phyloP scores from a whole-genome alignment of 305 asterid species.

The Fraxinus platypoda region DNA sequence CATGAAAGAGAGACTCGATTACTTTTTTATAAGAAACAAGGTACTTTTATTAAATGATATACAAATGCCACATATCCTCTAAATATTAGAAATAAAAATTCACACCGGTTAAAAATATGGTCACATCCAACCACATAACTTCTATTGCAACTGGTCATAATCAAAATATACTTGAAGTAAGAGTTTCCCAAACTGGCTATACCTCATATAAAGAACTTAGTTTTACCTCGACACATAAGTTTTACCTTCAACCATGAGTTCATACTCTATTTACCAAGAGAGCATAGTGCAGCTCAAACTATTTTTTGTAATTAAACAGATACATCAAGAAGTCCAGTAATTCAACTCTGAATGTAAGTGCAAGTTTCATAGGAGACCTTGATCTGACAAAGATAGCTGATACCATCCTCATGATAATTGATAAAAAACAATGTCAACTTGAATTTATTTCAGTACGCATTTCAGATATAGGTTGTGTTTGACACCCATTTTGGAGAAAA shows the following conservation, averaged over 20 bases:
- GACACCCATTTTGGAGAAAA: too few species aligned
- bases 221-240: background rate
- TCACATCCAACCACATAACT: background rate
- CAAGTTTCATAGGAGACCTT: background rate
- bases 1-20: background rate
- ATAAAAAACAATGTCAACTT: background rate
- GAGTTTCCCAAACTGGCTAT: background rate
- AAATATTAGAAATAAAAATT: background rate
- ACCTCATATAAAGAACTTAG: background rate
- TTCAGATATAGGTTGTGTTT: too few species aligned
- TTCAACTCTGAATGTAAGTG: background rate
- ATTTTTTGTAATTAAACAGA: background rate
- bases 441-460: background rate
- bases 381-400: background rate
- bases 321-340: background rate
- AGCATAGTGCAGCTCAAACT: background rate
- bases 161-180: background rate
- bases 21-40: background rate
- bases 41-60: background rate
- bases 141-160: background rate
- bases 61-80: background rate
- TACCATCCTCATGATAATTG: background rate
- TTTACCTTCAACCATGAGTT: background rate
- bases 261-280: background rate
- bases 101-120: background rate